Evolutionary conservation across 2,329 filamentous ascomycete species (phyloP).

Genomic region (Exophiala dermatitidis): DNA sequence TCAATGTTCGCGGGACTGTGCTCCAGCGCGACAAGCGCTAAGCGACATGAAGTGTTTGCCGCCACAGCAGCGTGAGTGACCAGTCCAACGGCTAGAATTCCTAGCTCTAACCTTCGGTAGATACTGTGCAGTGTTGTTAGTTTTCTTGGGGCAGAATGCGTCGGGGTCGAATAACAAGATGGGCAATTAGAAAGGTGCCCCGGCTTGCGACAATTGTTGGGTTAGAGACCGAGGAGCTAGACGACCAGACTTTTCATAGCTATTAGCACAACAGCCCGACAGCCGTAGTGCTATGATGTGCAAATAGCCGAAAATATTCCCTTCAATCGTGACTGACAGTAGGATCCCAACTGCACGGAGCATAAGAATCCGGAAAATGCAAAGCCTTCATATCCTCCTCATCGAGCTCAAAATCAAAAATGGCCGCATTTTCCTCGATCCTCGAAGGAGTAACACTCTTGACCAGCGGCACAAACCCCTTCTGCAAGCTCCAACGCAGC

Average conservation of each 20-base stretch:
- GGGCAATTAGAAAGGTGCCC: too few species aligned
- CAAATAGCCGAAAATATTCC: too few species aligned
- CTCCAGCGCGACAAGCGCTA: conserved; percentile 11
- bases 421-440: conserved; percentile 53
- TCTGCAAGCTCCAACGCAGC: conserved; percentile 55
- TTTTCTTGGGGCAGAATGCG: conserved; percentile 9
- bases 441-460: conserved; percentile 55
- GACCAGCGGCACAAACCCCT: conserved; percentile 56
- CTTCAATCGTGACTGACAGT: conserved; percentile 24
- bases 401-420: conserved; percentile 55
- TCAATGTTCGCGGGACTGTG: conserved; percentile 8
- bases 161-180: too few species aligned
- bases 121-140: conserved; percentile 15
- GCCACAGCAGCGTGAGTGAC: conserved; percentile 13
- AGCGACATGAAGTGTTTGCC: conserved; percentile 13
- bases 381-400: conserved; percentile 53
- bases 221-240: too few species aligned
- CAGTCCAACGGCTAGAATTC: background rate
- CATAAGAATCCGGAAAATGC: conserved; percentile 47
- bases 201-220: too few species aligned
- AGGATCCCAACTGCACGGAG: conserved; percentile 55
- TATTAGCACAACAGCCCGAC: too few species aligned
- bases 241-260: too few species aligned
- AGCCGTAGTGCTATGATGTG: too few species aligned
- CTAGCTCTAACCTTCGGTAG: conserved; percentile 1